Base-by-base conservation (phyloP, 176 grass and related monocot species). In the Rhipidocladum racemiflorum region DNA sequence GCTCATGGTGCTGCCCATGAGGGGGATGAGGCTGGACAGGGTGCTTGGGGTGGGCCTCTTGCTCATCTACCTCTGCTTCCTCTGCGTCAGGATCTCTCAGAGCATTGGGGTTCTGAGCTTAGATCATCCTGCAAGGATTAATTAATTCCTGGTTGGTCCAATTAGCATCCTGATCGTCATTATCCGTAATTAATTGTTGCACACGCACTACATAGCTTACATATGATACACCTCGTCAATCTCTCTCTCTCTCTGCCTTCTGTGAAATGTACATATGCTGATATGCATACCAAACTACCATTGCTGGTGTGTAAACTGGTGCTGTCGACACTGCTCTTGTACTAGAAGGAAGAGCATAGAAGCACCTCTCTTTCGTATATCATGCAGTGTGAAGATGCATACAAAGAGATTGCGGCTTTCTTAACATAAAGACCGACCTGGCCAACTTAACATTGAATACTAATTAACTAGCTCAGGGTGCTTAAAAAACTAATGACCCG, bases 1-100 rank as follows among this genome's bases (percentile, higher is more conserved):
- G 3, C 16, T 90, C 14, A 24, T 89, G 7, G 80, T 93, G 39
- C 46, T 97, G 53, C 92, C 92, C 4, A 68, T 61, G 64, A 78
- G 88, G 4, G 63, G 63, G 13, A 97, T 97, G 95, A 77, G 86
- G 65, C 74, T 91, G 28, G 92, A 97, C 24, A 72, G 40, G 54
- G 21, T 82, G 32, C 48, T 94, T 7, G 95, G 95, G 42, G 70
- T 70, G 1, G 95, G 92, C 0, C 56, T 97, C 61, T 48, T 97
- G 1, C 42, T 20, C 27, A 50, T 98, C 75, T 98, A 98, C 72
- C 56, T 82, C 38, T 55, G 65, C 3, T 98, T 98, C 65, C 46
- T 98, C 21, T 69, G 48, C 42, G 16, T 91, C 15, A 81, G 91
- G 63, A 0, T 73, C 45, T 21, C 54, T 48, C 35, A 57, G 24